Conservation (phyloP, 129 eudicot genomes). For the Flaveria brownii region DNA sequence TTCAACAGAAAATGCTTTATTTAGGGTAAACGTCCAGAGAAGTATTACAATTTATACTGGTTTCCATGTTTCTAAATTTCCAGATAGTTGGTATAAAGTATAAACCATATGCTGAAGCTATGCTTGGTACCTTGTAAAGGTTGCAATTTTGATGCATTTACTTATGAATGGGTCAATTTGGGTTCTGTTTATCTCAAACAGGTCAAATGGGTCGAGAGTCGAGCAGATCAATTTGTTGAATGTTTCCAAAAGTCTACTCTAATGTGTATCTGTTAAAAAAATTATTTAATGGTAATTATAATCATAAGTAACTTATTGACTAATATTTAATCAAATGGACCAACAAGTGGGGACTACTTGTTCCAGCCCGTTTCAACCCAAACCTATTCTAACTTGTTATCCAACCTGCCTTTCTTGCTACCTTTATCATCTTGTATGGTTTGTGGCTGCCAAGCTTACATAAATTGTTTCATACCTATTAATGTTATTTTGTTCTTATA, state of each 20-base stretch:
- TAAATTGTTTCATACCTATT: neutral
- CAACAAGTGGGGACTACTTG: neutral
- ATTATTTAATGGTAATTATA: neutral
- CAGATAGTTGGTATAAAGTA: neutral
- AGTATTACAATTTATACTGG: neutral
- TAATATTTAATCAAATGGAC: neutral
- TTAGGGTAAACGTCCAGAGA: neutral
- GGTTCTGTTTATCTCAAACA: neutral
- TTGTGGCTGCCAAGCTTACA: neutral
- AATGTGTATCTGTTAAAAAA: neutral
- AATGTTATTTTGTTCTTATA: neutral
- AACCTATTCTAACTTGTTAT: neutral
- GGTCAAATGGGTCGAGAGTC: neutral
- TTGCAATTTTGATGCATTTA: neutral
- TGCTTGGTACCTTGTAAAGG: neutral
- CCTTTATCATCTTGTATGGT: neutral
- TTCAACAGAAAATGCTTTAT: neutral
- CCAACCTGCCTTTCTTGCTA: neutral
- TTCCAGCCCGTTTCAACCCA: neutral
- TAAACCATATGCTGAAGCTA: neutral
- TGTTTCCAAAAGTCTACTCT: neutral
- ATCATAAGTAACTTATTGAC: neutral
- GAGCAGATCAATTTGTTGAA: neutral
- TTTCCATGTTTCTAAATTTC: neutral
- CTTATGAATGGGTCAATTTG: neutral